These are phyloP conservation scores for Naumovozyma dairenensis DNA, from an alignment of 805 yeast genomes.

Conservation along the genomic window DNA sequence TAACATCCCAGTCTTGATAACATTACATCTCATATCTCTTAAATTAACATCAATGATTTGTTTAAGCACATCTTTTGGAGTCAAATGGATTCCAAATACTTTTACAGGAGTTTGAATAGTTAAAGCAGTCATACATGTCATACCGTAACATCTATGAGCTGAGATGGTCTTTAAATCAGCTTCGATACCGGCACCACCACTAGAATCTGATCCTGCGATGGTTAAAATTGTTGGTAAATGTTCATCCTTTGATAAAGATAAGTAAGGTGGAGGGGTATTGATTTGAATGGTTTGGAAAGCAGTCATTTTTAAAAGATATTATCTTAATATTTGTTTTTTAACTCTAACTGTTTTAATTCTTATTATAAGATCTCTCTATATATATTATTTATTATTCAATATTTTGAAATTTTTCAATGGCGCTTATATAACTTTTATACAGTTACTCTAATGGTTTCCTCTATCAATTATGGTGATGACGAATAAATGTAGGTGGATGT, in stretches of 20 bases:
- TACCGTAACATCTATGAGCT: slow-evolving; percentile 65
- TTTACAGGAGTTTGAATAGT: slow-evolving; percentile 63
- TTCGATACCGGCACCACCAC: slow-evolving; percentile 90
- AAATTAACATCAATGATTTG: slow-evolving; percentile 44
- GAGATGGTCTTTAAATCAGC: slow-evolving; percentile 77
- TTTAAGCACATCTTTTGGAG: slow-evolving; percentile 36
- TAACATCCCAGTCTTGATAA: slow-evolving; percentile 73
- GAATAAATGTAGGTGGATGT: too few relatives aligned
- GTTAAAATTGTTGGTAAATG: slow-evolving; percentile 35
- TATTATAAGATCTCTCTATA: too few relatives aligned
- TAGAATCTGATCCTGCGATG: slow-evolving; percentile 69
- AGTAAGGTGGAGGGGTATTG: slow-evolving; percentile 27
- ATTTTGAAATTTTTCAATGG: too few relatives aligned
- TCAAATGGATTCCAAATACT: slow-evolving; percentile 33
- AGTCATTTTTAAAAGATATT: too few relatives aligned
- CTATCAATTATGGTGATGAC: too few relatives aligned
- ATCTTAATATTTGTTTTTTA: too few relatives aligned
- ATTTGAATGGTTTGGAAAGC: slow-evolving; percentile 11
- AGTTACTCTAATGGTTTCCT: too few relatives aligned
- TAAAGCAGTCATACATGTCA: slow-evolving; percentile 67
- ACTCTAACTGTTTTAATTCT: too few relatives aligned
- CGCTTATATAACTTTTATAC: too few relatives aligned
- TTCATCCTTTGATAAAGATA: slow-evolving; percentile 17
- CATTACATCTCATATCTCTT: slow-evolving; percentile 53
- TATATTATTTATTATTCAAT: too few relatives aligned